These are phyloP conservation scores for Hypomontagnella monticulosa DNA, from an alignment of 495 filamentous ascomycete species.

Conservation along the genomic window DNA sequence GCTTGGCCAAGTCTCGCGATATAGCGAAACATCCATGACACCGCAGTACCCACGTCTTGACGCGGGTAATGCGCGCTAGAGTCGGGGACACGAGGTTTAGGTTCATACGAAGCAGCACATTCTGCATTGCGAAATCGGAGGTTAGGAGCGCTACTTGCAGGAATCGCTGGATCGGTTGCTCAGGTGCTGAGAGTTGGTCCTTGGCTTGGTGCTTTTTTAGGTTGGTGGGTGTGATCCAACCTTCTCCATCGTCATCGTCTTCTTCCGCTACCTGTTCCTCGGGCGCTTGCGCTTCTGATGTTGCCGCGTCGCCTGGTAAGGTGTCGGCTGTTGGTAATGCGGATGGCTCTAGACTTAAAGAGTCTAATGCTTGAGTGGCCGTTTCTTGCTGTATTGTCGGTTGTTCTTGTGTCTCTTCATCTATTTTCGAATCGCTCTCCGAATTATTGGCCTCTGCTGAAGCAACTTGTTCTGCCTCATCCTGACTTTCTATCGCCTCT, in stretches of 20 bases:
- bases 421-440: conserved; percentile 16
- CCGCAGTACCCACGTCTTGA: conserved; percentile 87
- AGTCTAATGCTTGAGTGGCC: conserved; percentile 37
- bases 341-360: conserved; percentile 40
- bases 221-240: conserved; percentile 96
- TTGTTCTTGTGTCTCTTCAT: conserved; percentile 26
- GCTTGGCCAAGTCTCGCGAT: conserved; percentile 84
- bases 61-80: conserved; percentile 76
- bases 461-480: conserved; percentile 5
- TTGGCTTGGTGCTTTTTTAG: conserved; percentile 84
- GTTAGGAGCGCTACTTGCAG: conserved; percentile 90
- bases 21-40: conserved; percentile 95
- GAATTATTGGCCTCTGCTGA: conserved; percentile 5
- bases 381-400: conserved; percentile 34
- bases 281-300: conserved; percentile 45
- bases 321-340: conserved; percentile 24
- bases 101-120: conserved; percentile 92
- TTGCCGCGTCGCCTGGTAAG: conserved; percentile 6
- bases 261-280: conserved; percentile 56
- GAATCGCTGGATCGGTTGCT: conserved; percentile 63
- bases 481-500: neutral
- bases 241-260: conserved; percentile 72
- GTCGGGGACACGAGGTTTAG: conserved; percentile 85
- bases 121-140: conserved; percentile 96
- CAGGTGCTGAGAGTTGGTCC: conserved; percentile 50